phyloP scores from a whole-genome alignment of 345 rosid genomes.

The Linum trigynum region DNA sequence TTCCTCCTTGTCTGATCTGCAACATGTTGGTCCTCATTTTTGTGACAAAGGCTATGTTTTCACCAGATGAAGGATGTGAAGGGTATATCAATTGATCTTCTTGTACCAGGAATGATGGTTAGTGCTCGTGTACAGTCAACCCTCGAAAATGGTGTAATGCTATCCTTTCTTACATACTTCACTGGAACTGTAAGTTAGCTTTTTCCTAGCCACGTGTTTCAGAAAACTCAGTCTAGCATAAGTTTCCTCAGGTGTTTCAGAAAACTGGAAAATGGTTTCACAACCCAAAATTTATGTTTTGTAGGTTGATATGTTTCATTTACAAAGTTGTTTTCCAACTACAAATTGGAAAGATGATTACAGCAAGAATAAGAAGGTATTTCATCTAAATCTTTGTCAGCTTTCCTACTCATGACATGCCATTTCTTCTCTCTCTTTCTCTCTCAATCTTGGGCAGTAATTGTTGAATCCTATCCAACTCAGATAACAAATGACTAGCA shows the following conservation, averaged over 20 bases:
- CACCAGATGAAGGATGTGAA: slow-evolving; percentile 74
- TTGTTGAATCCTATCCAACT: background rate
- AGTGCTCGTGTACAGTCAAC: slow-evolving; percentile 75
- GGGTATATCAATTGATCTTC: slow-evolving; percentile 91
- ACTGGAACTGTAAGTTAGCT: slow-evolving; percentile 80
- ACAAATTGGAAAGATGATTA: slow-evolving; percentile 81
- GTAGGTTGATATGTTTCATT: slow-evolving; percentile 85
- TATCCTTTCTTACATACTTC: slow-evolving; percentile 80
- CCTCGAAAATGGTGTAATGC: slow-evolving; percentile 82
- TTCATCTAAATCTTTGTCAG: background rate
- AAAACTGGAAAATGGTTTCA: too few species aligned
- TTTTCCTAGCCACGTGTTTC: slow-evolving; percentile 2
- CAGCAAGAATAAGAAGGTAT: slow-evolving; percentile 64
- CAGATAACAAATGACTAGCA: background rate
- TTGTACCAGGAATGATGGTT: slow-evolving; percentile 93
- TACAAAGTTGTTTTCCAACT: slow-evolving; percentile 47
- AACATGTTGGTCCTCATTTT: slow-evolving; percentile 1
- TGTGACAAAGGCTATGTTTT: slow-evolving; percentile 12
- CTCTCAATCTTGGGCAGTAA: background rate
- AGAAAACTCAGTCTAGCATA: background rate
- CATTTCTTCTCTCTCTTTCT: background rate
- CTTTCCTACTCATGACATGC: background rate
- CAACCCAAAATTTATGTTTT: background rate
- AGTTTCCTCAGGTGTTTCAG: too few species aligned
- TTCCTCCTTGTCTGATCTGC: background rate